These are phyloP conservation scores for Lyophyllum atratum DNA, from an alignment of 768 basidiomycete genomes.

Conservation along the genomic window DNA sequence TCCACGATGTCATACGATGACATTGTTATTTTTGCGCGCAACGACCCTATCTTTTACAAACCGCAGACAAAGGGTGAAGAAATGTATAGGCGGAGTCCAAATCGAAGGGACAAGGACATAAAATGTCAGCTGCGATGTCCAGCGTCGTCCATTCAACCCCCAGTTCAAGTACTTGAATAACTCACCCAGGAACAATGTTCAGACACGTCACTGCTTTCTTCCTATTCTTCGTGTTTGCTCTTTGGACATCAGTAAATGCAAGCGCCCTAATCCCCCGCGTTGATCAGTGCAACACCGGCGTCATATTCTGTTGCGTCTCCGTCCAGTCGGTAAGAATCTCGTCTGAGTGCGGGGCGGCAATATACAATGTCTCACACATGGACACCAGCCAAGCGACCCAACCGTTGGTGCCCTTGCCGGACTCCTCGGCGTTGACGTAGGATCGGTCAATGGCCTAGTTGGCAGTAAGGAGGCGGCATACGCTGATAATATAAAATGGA, in stretches of 20 bases:
- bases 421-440: slow-evolving; percentile 7
- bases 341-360: not conserved
- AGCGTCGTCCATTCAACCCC: not conserved
- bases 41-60: not conserved
- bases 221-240: not conserved
- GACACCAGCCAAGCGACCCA: not conserved
- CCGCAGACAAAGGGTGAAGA: not conserved
- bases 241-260: not conserved
- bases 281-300: not conserved
- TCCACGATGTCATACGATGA: not conserved
- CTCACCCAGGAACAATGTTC: not conserved
- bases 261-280: not conserved
- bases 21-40: no score
- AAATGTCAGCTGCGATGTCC: not conserved
- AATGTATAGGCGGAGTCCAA: not conserved
- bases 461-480: slow-evolving; percentile 14
- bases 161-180: not conserved
- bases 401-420: not conserved
- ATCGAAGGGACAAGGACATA: not conserved
- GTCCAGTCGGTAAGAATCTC: not conserved
- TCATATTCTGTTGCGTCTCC: not conserved
- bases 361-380: not conserved
- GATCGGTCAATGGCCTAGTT: slow-evolving; percentile 6
- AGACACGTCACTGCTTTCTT: not conserved
- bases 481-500: not conserved